phyloP scores from a whole-genome alignment of 768 basidiomycete species.

The Pleurotus sapidus region DNA sequence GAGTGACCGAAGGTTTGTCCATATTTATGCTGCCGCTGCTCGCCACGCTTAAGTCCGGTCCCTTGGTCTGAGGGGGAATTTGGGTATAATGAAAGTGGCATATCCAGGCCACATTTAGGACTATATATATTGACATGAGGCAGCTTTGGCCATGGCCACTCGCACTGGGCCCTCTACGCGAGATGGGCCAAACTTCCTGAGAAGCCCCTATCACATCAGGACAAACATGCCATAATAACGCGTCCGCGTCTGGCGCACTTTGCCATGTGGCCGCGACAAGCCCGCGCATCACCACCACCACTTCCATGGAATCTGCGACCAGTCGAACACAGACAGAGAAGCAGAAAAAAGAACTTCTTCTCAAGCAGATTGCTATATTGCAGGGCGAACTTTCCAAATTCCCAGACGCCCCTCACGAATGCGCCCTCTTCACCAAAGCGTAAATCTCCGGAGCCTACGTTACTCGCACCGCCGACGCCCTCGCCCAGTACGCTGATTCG shows the following conservation, averaged over 20 bases:
- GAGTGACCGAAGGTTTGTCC: not conserved
- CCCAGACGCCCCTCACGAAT: slow-evolving; percentile 21
- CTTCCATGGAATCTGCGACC: slow-evolving; percentile 54
- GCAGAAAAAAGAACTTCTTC: slow-evolving; percentile 45
- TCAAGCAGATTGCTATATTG: slow-evolving; percentile 51
- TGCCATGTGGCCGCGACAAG: not conserved
- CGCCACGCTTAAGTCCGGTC: too few relatives aligned
- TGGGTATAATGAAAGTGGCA: too few relatives aligned
- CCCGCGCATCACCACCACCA: not conserved
- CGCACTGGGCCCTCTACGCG: too few relatives aligned
- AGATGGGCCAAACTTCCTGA: not conserved
- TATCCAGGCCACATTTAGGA: too few relatives aligned
- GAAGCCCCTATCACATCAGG: not conserved
- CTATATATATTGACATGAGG: too few relatives aligned
- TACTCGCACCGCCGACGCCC: slow-evolving; percentile 58
- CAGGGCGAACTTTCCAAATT: slow-evolving; percentile 50
- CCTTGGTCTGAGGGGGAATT: too few relatives aligned
- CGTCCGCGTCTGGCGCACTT: not conserved
- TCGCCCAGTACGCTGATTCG: slow-evolving; percentile 55
- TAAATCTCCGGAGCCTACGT: slow-evolving; percentile 34
- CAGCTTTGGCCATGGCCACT: too few relatives aligned
- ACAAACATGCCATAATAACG: not conserved
- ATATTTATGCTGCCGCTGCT: not conserved
- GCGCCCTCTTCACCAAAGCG: slow-evolving; percentile 35
- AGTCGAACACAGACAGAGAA: slow-evolving; percentile 34